Evolutionary conservation across 2,329 filamentous ascomycete species (phyloP).

Genomic region (Mycogone perniciosa): DNA sequence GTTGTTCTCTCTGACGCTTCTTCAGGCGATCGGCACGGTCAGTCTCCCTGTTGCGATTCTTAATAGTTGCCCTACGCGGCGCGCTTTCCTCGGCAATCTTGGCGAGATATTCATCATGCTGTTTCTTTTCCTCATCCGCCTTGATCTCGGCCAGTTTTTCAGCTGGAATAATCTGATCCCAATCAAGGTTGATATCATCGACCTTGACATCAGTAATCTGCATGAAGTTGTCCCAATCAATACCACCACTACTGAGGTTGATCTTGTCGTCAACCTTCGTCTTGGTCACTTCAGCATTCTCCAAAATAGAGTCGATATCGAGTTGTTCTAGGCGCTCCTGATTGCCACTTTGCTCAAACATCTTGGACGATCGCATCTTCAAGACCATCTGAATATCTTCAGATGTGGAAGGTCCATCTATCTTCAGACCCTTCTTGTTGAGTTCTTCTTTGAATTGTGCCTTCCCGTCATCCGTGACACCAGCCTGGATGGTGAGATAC

Average conservation of each 20-base stretch:
- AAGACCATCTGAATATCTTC: slow-evolving; percentile 95
- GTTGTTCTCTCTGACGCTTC: slow-evolving; percentile 58
- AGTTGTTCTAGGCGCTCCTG: slow-evolving; percentile 95
- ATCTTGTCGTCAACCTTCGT: slow-evolving; percentile 93
- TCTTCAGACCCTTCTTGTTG: slow-evolving; percentile 67
- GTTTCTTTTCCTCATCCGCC: slow-evolving; percentile 76
- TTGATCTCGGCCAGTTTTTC: slow-evolving; percentile 87
- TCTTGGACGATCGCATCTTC: slow-evolving; percentile 96
- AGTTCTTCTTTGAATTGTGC: slow-evolving; percentile 70
- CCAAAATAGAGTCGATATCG: slow-evolving; percentile 93
- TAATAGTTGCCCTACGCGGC: slow-evolving; percentile 65
- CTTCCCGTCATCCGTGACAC: slow-evolving; percentile 91
- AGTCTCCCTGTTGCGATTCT: slow-evolving; percentile 49
- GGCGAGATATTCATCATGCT: slow-evolving; percentile 75
- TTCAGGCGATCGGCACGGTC: slow-evolving; percentile 62
- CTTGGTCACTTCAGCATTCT: slow-evolving; percentile 94
- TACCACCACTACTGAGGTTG: slow-evolving; percentile 79
- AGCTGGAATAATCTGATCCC: slow-evolving; percentile 97
- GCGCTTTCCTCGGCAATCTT: slow-evolving; percentile 79
- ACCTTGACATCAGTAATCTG: slow-evolving; percentile 98
- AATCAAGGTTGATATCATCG: slow-evolving; percentile 71
- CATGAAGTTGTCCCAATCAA: slow-evolving; percentile 86
- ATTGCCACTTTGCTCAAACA: slow-evolving; percentile 97
- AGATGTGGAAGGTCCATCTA: slow-evolving; percentile 77
- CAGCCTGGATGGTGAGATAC: slow-evolving; percentile 93